Conservation (phyloP, 805 yeast genomes). For the Candida sonorensis region DNA sequence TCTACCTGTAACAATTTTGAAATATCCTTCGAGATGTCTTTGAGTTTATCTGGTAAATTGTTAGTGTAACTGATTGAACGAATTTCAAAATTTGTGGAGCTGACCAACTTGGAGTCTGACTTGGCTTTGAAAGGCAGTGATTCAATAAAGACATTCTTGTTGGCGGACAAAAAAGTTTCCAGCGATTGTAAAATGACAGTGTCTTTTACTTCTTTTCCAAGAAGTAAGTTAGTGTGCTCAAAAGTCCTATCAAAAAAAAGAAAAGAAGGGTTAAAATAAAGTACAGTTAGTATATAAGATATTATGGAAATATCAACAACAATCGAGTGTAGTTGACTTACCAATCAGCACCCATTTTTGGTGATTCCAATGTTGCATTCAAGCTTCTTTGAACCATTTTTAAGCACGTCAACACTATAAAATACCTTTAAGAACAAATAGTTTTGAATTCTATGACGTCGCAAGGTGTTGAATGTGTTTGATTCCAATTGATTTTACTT, state of each 20-base stretch:
- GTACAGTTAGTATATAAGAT: background rate
- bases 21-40: slow-evolving; percentile 34
- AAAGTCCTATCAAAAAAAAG: slow-evolving; percentile 11
- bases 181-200: slow-evolving; percentile 3
- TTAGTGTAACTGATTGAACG: slow-evolving; percentile 8
- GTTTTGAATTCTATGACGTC: too few relatives aligned
- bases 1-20: slow-evolving; percentile 34
- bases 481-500: too few relatives aligned
- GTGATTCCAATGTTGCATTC: background rate
- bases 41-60: slow-evolving; percentile 22
- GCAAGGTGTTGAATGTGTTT: too few relatives aligned
- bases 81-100: slow-evolving; percentile 6
- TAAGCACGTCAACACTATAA: background rate
- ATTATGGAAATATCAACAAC: background rate
- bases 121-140: slow-evolving; percentile 10
- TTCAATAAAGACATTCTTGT: slow-evolving; percentile 6
- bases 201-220: slow-evolving; percentile 8
- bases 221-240: slow-evolving; percentile 14
- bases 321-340: slow-evolving; percentile 1
- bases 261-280: slow-evolving; percentile 9
- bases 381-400: slow-evolving; percentile 1
- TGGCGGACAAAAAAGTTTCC: slow-evolving; percentile 7
- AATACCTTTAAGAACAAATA: background rate
- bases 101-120: background rate
- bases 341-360: slow-evolving; percentile 6